Base-by-base conservation (phyloP, 2,329 filamentous ascomycete genomes). In the Aspergillus fructus region DNA sequence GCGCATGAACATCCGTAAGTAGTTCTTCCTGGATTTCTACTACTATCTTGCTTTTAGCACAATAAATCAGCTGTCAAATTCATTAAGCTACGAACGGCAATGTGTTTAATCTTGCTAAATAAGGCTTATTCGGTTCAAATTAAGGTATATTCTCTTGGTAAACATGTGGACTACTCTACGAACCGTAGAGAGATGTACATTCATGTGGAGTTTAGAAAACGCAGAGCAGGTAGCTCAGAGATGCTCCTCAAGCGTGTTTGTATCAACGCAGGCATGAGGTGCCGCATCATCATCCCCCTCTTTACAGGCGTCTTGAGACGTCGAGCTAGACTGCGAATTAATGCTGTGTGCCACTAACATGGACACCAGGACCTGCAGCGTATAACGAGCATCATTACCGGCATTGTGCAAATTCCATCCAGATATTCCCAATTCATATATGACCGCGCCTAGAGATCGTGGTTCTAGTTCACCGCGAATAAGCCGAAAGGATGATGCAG, bases 381-480 rank as follows among this genome's bases (percentile, higher is more conserved):
- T 93, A 70, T 89, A 94, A 1, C 86, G 83, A 0, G 92, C 91
- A 69, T 96, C 92, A 63, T 96, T 96, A 2, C 92, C 84, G 0
- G 88, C 92, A 68, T 96, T 96, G 73, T 96, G 92, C n/a, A 93
- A 78, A 64, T 89, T 80, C 72, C 79, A 83, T 42, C 80, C 83
- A 0, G 75, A 66, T 8, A 96, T 83, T 3, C 82, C 83, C 27
- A 96, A 78, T 5, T 88, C 81, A 5, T 73, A 67, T 23, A 96
- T 81, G 13, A 96, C 79, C 5, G 65, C 76, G 0, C 76, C 77
- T 2, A 97, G 81, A 1, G 82, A 83, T 13, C 82, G 80, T 3
- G 79, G 70, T 2, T 88, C 77, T 0, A 69, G 65, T 21, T 83
- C 80, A 13, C 81, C 78, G 33, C 80, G 81, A 67, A 88, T 82